phyloP scores from a whole-genome alignment of 441 rosid genomes.

The Pelargonium fulgidum region DNA sequence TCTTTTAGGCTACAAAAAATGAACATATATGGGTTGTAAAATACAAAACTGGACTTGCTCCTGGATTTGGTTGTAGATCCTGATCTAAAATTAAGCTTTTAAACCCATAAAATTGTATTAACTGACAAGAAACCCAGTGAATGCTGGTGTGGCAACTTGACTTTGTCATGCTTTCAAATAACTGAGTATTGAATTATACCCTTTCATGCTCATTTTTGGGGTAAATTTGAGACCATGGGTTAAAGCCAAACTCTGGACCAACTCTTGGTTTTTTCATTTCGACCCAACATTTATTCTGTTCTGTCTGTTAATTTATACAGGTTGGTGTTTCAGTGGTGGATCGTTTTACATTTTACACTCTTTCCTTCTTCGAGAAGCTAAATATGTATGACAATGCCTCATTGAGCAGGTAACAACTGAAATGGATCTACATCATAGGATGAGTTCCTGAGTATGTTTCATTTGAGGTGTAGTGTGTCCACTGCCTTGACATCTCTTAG shows the following conservation, averaged over 20 bases:
- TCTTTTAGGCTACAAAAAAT: no score
- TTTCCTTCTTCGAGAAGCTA: conserved; percentile 86
- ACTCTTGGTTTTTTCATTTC: neutral
- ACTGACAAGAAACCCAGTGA: no score
- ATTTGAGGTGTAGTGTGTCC: neutral
- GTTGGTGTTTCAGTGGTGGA: conserved; percentile 97
- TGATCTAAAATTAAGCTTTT: no score
- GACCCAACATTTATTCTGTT: neutral
- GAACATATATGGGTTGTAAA: no score
- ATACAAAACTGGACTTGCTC: no score
- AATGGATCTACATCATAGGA: conserved; percentile 16
- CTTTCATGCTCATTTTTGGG: neutral
- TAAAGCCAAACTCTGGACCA: neutral
- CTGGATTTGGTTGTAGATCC: no score
- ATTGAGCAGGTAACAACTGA: conserved; percentile 57
- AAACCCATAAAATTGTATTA: no score
- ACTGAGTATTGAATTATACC: no score
- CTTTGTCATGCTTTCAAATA: no score
- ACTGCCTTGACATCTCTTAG: neutral
- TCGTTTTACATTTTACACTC: conserved; percentile 89
- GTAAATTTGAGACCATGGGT: neutral
- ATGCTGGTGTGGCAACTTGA: no score
- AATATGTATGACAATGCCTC: conserved; percentile 85
- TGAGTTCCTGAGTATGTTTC: conserved; percentile 10
- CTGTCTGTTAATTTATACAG: conserved; percentile 32